Base-by-base conservation (phyloP, 2,329 filamentous ascomycete species). In the Phyllosticta paracitricarpa region DNA sequence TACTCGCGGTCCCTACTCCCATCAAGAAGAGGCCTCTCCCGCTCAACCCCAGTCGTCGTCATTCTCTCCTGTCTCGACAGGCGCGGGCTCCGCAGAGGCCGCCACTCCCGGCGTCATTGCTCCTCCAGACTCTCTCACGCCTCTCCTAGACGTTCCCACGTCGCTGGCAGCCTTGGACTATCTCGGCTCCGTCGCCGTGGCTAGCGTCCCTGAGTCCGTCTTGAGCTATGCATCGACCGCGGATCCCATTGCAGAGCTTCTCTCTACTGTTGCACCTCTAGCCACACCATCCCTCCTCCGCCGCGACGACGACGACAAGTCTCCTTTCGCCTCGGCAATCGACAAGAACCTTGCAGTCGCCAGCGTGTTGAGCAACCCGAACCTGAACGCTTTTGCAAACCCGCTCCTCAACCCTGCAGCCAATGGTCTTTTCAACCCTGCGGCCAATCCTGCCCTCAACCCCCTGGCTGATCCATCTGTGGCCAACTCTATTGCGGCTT, bases 91-190 rank as follows among this genome's bases (percentile, higher is more conserved):
- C 53, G 40, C 53, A 4, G 53, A 60, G 3, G 14, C 53, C 2
- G 52, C 24, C 14, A 54, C 58, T 12, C 26, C 54, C 30, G 58
- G 58, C 3, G 48, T 40, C 14, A 56, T 60, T 28, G 28, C 24
- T 7, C 53, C 52, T 4, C 53, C 56, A 4, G 52, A 25, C 12
- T 53, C 53, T 6, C 19, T 35, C 9, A 60, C 58, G 2, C 58
- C 58, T 35, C 53, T 60, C 22, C 25, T n/a, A 9, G 58, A 9
- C 26, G 53, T 60, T 1, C 58, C 58, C 7, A 24, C 24, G 30
- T 60, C 58, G 12, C 33, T 60, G 7, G 58, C 58, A 8, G 58
- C 58, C 10, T 17, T 60, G 53, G 51, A 33, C 5, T 48, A 35
- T 12, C 12, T 19, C 25, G 58, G 58, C 24, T 10, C 5, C 7